phyloP scores from a whole-genome alignment of 495 filamentous ascomycete species.

The Penicillium cataractarum region DNA sequence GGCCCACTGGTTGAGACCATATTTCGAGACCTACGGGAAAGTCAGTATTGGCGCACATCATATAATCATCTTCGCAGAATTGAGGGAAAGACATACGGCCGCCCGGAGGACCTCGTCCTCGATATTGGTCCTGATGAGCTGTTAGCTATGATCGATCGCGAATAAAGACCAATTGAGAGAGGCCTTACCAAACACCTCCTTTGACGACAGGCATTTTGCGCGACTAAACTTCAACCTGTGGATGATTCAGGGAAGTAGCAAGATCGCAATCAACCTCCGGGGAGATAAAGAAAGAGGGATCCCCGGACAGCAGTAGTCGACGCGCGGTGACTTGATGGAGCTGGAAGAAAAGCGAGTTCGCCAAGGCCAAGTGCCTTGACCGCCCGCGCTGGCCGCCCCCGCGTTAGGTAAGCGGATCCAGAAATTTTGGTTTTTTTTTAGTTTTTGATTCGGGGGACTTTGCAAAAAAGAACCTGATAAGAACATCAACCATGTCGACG shows the following conservation, averaged over 20 bases:
- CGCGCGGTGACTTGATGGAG: slow-evolving; percentile 24
- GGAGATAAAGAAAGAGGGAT: slow-evolving; percentile 21
- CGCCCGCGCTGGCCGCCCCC: slow-evolving; percentile 33
- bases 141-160: slow-evolving; percentile 30
- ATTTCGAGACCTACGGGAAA: slow-evolving; percentile 75
- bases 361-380: slow-evolving; percentile 21
- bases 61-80: not conserved
- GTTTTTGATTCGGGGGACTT: slow-evolving; percentile 18
- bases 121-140: slow-evolving; percentile 60
- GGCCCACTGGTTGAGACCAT: slow-evolving; percentile 98
- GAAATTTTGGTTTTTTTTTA: slow-evolving; percentile 37
- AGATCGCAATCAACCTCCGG: slow-evolving; percentile 12
- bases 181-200: slow-evolving; percentile 88
- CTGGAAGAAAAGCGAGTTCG: slow-evolving; percentile 31
- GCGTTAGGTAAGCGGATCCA: slow-evolving; percentile 43
- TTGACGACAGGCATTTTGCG: slow-evolving; percentile 90
- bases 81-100: slow-evolving; percentile 46
- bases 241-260: not conserved
- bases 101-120: slow-evolving; percentile 98
- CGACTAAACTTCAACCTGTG: slow-evolving; percentile 15
- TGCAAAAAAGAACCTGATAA: slow-evolving; percentile 34
- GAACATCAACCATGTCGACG: slow-evolving; percentile 41
- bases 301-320: slow-evolving; percentile 20
- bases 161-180: slow-evolving; percentile 27
- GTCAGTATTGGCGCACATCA: slow-evolving; percentile 22